Conservation (phyloP, 805 yeast species). For the Alloascoidea hylecoeti region DNA sequence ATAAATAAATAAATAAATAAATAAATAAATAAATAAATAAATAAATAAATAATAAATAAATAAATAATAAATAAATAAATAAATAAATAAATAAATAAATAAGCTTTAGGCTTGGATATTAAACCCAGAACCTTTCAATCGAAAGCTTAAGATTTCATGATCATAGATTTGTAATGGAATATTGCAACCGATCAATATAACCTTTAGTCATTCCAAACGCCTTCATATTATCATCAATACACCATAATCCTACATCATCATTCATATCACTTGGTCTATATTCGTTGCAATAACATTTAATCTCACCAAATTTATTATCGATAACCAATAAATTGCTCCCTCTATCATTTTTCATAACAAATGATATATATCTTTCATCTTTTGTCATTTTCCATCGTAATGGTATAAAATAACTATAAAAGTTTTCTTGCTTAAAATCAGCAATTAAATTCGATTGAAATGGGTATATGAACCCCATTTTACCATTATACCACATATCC, state of each 20-base stretch:
- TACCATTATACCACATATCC: neutral
- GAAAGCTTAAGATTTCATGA: too few species aligned
- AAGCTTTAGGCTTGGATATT: too few species aligned
- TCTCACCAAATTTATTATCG: neutral
- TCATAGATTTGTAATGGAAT: too few species aligned
- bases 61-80: too few species aligned
- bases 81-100: too few species aligned
- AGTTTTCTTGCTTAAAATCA: neutral
- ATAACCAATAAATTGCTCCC: neutral
- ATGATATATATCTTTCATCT: neutral
- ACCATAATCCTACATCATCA: slow-evolving; percentile 28
- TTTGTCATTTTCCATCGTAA: neutral
- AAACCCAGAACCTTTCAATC: too few species aligned
- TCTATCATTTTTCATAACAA: neutral
- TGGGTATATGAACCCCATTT: neutral
- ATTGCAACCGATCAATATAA: too few species aligned
- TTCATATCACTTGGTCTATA: neutral
- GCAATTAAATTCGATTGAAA: neutral
- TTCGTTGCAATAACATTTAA: neutral
- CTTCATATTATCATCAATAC: slow-evolving; percentile 26
- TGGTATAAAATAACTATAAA: neutral
- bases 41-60: too few species aligned
- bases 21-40: too few species aligned
- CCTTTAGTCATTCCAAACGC: neutral
- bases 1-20: too few species aligned